Percentiles rank a stretch among this genome's conserved stretches.
Conservation (phyloP, 108 stramenopile species). For the Cyclotella atomus region DNA sequence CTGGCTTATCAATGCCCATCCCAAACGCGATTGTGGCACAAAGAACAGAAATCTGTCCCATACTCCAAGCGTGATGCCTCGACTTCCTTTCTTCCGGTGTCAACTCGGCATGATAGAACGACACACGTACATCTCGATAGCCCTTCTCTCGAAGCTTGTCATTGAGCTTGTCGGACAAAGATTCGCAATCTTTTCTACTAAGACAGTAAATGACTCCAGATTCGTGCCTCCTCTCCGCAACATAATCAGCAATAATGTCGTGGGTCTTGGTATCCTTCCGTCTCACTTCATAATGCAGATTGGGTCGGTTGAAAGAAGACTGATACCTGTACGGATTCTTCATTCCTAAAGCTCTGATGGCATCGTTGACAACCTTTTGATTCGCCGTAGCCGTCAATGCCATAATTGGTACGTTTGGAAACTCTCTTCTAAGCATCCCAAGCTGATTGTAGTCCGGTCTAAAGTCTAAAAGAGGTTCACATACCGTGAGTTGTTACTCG, state of each 20-base stretch:
- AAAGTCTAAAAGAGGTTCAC: constrained; percentile 43
- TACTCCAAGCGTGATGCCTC: constrained; percentile 92
- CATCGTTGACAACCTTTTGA: constrained; percentile 91
- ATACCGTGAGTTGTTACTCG: constrained; percentile 15
- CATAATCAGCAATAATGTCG: constrained; percentile 80
- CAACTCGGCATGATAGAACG: constrained; percentile 97
- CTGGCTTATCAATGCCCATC: constrained; percentile 85
- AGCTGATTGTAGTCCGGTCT: constrained; percentile 93
- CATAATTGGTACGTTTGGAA: constrained; percentile 95
- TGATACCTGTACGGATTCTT: constrained; percentile 65
- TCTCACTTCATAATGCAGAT: constrained; percentile 93
- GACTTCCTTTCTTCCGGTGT: constrained; percentile 67
- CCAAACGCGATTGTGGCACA: constrained; percentile 96
- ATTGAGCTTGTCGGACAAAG: constrained; percentile 72
- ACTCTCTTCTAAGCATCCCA: constrained; percentile 79
- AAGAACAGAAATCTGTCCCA: constrained; percentile 88
- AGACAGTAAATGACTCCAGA: constrained; percentile 98
- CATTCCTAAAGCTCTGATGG: constrained; percentile 88
- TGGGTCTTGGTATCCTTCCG: constrained; percentile 85
- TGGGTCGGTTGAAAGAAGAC: constrained; percentile 95
- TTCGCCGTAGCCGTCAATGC: constrained; percentile 99
- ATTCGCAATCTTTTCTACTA: constrained; percentile 95
- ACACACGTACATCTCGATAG: constrained; percentile 65
- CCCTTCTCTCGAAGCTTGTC: constrained; percentile 64
- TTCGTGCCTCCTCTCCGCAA: constrained; percentile 70